These are phyloP conservation scores for Alternaria solani DNA, from an alignment of 2,329 filamentous ascomycete species.

Conservation along the genomic window DNA sequence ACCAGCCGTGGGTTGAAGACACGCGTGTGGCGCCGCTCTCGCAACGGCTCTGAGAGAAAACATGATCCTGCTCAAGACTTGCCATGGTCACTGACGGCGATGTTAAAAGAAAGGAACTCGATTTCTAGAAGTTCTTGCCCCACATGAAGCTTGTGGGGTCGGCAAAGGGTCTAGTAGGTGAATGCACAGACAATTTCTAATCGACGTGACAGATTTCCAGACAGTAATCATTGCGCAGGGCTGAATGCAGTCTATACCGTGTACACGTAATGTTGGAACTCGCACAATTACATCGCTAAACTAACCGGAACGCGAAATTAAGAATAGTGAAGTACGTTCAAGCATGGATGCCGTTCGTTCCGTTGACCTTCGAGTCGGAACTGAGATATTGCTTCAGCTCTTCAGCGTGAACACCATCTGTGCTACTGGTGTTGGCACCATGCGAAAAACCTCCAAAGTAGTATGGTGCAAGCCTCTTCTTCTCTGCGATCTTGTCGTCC, in stretches of 20 bases:
- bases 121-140: constrained; percentile 24
- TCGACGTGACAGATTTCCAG: background rate
- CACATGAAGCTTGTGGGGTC: constrained; percentile 44
- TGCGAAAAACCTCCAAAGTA: constrained; percentile 46
- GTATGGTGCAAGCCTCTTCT: constrained; percentile 46
- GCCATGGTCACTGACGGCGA: constrained; percentile 10
- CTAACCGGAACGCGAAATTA: background rate
- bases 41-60: constrained; percentile 16
- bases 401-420: constrained; percentile 40
- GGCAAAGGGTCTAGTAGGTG: constrained; percentile 7
- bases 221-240: background rate
- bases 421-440: constrained; percentile 41
- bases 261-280: background rate
- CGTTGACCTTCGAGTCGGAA: constrained; percentile 19
- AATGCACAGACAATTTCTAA: constrained; percentile 23
- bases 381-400: constrained; percentile 37
- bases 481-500: constrained; percentile 42
- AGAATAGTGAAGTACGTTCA: background rate
- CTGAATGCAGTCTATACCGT: constrained; percentile 1
- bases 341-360: constrained; percentile 19
- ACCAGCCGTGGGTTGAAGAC: constrained; percentile 2
- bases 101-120: constrained; percentile 21
- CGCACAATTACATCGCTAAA: background rate
- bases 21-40: constrained; percentile 9
- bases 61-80: constrained; percentile 22